These are phyloP conservation scores for Yarrowia hollandica DNA, from an alignment of 805 yeast species.

Conservation along the genomic window DNA sequence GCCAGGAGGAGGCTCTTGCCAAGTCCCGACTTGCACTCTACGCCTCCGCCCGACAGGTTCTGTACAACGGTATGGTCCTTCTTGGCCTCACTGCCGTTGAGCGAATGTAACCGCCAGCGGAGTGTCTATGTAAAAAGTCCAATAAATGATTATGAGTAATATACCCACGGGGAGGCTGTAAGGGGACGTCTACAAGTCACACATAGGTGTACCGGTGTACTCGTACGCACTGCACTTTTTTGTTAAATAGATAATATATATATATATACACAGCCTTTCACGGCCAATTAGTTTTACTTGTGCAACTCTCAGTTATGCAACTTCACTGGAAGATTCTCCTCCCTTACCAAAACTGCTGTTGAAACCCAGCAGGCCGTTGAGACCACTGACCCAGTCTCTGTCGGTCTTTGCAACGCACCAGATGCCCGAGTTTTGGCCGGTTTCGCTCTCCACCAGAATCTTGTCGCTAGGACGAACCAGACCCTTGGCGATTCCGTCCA, in stretches of 20 bases:
- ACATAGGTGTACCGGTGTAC: too few species aligned
- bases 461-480: constrained; percentile 67
- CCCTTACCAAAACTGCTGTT: constrained; percentile 68
- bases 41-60: constrained; percentile 83
- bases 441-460: constrained; percentile 38
- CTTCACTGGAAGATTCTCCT: constrained; percentile 2
- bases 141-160: too few species aligned
- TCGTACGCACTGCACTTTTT: too few species aligned
- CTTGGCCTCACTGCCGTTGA: constrained; percentile 97
- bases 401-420: constrained; percentile 85
- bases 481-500: constrained; percentile 82
- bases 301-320: too few species aligned
- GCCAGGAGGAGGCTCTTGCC: constrained; percentile 85
- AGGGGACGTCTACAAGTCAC: too few species aligned
- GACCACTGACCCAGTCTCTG: constrained; percentile 89
- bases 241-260: too few species aligned
- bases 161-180: too few species aligned
- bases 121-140: neutral
- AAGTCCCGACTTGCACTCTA: constrained; percentile 90
- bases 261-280: constrained; percentile 17
- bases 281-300: neutral
- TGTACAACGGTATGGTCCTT: constrained; percentile 83
- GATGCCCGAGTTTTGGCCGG: constrained; percentile 52
- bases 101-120: constrained; percentile 87
- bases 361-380: constrained; percentile 85